These are phyloP conservation scores for Pseudofabraea citricarpa DNA, from an alignment of 2,329 filamentous ascomycete genomes.

Conservation along the genomic window DNA sequence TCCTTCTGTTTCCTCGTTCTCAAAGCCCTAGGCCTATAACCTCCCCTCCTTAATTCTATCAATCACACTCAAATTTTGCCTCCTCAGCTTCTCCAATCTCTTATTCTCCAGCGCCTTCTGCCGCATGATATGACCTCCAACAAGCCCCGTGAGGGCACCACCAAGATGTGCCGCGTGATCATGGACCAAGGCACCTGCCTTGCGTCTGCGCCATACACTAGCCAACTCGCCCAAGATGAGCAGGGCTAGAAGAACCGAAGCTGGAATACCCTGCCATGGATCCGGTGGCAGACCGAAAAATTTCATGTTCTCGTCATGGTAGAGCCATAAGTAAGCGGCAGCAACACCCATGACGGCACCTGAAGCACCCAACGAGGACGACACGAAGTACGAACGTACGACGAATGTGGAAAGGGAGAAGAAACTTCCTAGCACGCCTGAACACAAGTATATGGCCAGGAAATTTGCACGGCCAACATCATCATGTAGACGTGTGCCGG, in stretches of 20 bases:
- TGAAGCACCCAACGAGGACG: conserved; percentile 60
- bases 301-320: conserved; percentile 51
- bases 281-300: conserved; percentile 53
- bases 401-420: conserved; percentile 46
- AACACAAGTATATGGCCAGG: conserved; percentile 59
- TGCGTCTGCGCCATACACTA: conserved; percentile 34
- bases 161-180: conserved; percentile 34
- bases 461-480: conserved; percentile 66
- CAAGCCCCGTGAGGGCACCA: conserved; percentile 28
- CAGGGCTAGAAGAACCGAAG: conserved; percentile 48
- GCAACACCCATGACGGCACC: conserved; percentile 58
- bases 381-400: conserved; percentile 31
- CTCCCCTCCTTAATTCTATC: conserved; percentile 16
- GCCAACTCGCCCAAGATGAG: conserved; percentile 46
- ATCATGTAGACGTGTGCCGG: conserved; percentile 64
- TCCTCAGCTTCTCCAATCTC: conserved; percentile 17
- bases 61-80: conserved; percentile 12
- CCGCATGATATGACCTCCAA: conserved; percentile 19
- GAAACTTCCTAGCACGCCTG: conserved; percentile 54
- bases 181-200: conserved; percentile 13
- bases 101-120: conserved; percentile 16
- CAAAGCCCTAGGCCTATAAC: no score
- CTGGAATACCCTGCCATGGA: conserved; percentile 45
- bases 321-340: conserved; percentile 57
- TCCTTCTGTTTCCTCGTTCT: no score